These are phyloP conservation scores for Tolypocladium paradoxum DNA, from an alignment of 2,329 filamentous ascomycete genomes.

Conservation along the genomic window DNA sequence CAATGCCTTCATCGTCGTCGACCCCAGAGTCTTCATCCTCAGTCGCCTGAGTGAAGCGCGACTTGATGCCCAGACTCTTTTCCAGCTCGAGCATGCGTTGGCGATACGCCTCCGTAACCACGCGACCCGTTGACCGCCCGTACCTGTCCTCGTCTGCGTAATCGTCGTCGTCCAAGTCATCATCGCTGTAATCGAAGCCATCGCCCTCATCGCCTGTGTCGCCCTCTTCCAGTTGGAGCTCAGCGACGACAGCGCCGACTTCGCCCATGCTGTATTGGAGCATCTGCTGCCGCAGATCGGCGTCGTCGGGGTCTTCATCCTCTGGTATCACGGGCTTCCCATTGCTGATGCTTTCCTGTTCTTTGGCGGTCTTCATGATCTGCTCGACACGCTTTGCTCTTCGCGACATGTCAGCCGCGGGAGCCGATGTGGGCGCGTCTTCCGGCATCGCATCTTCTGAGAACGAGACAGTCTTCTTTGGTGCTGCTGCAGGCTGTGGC, in stretches of 20 bases:
- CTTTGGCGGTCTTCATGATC: conserved; percentile 45
- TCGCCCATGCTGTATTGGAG: conserved; percentile 80
- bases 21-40: conserved; percentile 21
- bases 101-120: conserved; percentile 65
- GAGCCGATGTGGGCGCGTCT: conserved; percentile 12
- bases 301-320: conserved; percentile 71
- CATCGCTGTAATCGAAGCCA: conserved; percentile 44
- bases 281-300: conserved; percentile 75
- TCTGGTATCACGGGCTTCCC: conserved; percentile 50
- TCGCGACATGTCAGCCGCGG: conserved; percentile 20
- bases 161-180: conserved; percentile 36
- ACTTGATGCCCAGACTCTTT: conserved; percentile 55
- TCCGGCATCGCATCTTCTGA: conserved; percentile 45
- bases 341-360: conserved; percentile 37
- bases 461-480: conserved; percentile 54
- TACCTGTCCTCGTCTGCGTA: conserved; percentile 58
- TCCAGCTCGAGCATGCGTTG: conserved; percentile 80
- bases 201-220: conserved; percentile 43
- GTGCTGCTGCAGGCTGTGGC: not conserved
- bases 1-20: conserved; percentile 41
- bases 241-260: conserved; percentile 83
- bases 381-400: conserved; percentile 40
- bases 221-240: conserved; percentile 72
- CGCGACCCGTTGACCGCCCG: conserved; percentile 58
- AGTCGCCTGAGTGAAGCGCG: conserved; percentile 44